phyloP scores from a whole-genome alignment of 1,284 basidiomycete species.

The Irpex lacteus region DNA sequence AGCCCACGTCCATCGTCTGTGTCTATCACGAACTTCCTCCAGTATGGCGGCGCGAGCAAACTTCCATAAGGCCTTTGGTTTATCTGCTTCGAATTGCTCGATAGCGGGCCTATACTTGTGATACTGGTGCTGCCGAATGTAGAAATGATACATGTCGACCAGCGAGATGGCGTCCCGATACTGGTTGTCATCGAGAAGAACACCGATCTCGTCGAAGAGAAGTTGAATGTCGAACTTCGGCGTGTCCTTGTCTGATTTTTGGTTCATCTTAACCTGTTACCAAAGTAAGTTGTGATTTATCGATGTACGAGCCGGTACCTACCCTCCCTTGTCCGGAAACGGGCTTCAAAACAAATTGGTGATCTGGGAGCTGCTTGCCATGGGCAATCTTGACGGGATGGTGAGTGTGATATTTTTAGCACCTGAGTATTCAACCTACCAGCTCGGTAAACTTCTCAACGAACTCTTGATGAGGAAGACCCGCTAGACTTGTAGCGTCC shows the following conservation, averaged over 20 bases:
- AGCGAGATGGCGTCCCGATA: slow-evolving; percentile 94
- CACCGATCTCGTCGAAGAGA: slow-evolving; percentile 92
- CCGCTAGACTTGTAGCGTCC: slow-evolving; percentile 81
- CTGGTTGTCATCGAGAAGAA: slow-evolving; percentile 92
- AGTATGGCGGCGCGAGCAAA: slow-evolving; percentile 87
- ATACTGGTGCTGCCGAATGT: slow-evolving; percentile 90
- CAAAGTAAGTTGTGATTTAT: slow-evolving; percentile 7
- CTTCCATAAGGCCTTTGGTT: slow-evolving; percentile 70
- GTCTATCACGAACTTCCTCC: slow-evolving; percentile 84
- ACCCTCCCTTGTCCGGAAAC: slow-evolving; percentile 94
- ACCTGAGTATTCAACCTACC: slow-evolving; percentile 39
- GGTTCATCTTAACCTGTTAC: slow-evolving; percentile 78
- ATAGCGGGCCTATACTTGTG: slow-evolving; percentile 73
- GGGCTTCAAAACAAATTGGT: slow-evolving; percentile 96
- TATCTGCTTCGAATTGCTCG: slow-evolving; percentile 62
- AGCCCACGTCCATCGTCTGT: slow-evolving; percentile 89
- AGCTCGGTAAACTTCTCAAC: slow-evolving; percentile 78
- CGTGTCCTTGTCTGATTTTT: slow-evolving; percentile 67
- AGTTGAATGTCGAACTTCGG: slow-evolving; percentile 91
- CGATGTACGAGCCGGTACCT: slow-evolving; percentile 20
- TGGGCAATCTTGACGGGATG: slow-evolving; percentile 58
- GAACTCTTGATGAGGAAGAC: slow-evolving; percentile 65
- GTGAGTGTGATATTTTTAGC: not conserved
- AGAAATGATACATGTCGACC: slow-evolving; percentile 97
- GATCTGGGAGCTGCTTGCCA: slow-evolving; percentile 51